Percentiles rank a stretch among this genome's conserved stretches.
These are phyloP conservation scores for Teunomyces pallodes DNA, from an alignment of 805 yeast genomes.

Conservation along the genomic window DNA sequence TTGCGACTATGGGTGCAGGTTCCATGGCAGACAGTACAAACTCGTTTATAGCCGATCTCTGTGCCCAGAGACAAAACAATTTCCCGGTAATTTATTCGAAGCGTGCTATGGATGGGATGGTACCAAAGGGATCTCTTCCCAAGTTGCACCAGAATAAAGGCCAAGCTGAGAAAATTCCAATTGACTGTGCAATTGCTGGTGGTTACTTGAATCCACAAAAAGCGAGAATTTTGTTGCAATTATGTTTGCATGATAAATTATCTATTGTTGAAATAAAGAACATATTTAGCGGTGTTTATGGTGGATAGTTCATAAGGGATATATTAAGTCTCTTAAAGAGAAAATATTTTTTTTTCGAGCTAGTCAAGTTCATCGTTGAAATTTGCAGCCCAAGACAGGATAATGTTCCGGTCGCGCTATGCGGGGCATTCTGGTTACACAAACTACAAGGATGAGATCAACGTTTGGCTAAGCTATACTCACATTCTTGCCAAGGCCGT, in stretches of 20 bases:
- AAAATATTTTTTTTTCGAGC: no score
- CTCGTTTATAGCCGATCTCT: constrained; percentile 35
- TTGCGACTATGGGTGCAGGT: constrained; percentile 75
- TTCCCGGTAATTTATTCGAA: constrained; percentile 64
- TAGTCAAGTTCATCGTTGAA: no score
- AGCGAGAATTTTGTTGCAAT: constrained; percentile 55
- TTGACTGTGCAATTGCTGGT: constrained; percentile 51
- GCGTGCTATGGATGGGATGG: constrained; percentile 70
- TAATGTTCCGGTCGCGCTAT: no score
- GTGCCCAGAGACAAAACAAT: constrained; percentile 17
- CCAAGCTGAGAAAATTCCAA: constrained; percentile 11
- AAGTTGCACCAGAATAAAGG: constrained; percentile 9
- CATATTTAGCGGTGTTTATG: constrained; percentile 50
- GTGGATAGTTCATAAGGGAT: constrained; percentile 7
- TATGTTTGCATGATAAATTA: constrained; percentile 47
- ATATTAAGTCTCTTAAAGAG: no score
- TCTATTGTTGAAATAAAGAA: constrained; percentile 37
- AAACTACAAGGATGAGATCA: no score
- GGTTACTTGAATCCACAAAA: constrained; percentile 69
- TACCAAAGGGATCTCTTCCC: constrained; percentile 51
- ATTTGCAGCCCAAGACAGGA: no score
- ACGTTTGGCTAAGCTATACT: no score
- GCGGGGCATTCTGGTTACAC: no score
- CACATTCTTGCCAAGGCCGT: no score
- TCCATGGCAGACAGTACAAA: constrained; percentile 54